These are phyloP conservation scores for Nymphaea thermarum DNA, from an alignment of 164 flowering plant species.

Conservation along the genomic window DNA sequence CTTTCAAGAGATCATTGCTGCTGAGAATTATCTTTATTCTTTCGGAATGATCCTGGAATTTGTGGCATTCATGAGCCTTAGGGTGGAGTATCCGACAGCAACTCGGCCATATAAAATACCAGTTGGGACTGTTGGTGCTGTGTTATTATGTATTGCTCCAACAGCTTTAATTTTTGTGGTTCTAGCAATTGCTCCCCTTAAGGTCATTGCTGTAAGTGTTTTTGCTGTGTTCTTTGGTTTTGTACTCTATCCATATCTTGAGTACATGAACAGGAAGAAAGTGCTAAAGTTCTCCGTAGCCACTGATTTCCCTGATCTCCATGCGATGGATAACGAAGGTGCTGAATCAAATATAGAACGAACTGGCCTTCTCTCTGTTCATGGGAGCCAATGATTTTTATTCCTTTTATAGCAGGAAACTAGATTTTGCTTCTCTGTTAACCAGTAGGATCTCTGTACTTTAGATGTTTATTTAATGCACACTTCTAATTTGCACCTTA, in stretches of 20 bases:
- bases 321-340: neutral
- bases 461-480: too few relatives aligned
- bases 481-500: too few relatives aligned
- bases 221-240: constrained; percentile 6
- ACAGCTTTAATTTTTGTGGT: constrained; percentile 7
- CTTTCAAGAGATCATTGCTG: constrained; percentile 8
- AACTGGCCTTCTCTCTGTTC: too few relatives aligned
- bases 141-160: constrained; percentile 4
- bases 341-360: neutral
- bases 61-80: constrained; percentile 4
- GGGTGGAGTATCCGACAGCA: constrained; percentile 4
- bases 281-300: constrained; percentile 4
- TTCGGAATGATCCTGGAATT: constrained; percentile 10
- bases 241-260: constrained; percentile 2
- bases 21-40: constrained; percentile 7
- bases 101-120: constrained; percentile 6
- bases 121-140: constrained; percentile 2
- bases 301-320: constrained; percentile 4
- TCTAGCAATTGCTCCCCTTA: constrained; percentile 5
- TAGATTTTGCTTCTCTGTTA: too few relatives aligned
- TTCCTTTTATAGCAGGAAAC: too few relatives aligned
- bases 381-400: too few relatives aligned
- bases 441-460: too few relatives aligned
- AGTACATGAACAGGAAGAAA: constrained; percentile 1
- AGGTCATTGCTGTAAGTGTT: constrained; percentile 5